Evolutionary conservation across 2,329 filamentous ascomycete genomes (phyloP).

Genomic region (Chalaropsis thielavioides): DNA sequence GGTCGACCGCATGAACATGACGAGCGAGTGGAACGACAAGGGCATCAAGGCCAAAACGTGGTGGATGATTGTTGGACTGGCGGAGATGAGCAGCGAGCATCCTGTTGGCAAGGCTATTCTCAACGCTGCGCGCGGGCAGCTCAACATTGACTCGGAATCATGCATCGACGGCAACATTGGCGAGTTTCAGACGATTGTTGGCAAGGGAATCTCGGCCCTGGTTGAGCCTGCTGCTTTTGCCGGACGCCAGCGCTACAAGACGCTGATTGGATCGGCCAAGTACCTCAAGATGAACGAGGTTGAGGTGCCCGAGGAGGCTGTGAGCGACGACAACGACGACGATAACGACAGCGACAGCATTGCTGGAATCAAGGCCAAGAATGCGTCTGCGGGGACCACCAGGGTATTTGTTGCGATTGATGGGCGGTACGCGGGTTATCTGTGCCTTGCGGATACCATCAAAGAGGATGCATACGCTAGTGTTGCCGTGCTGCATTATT

Average conservation of each 20-base stretch:
- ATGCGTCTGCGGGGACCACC: conserved; percentile 55
- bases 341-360: conserved; percentile 5
- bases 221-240: conserved; percentile 48
- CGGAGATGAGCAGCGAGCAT: conserved; percentile 91
- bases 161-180: conserved; percentile 70
- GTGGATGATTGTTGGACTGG: conserved; percentile 94
- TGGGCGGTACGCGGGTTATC: conserved; percentile 60
- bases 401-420: conserved; percentile 87
- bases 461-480: conserved; percentile 74
- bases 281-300: conserved; percentile 63
- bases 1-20: conserved; percentile 57
- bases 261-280: conserved; percentile 69
- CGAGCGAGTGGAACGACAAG: conserved; percentile 52
- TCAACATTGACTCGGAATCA: conserved; percentile 56
- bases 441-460: conserved; percentile 78
- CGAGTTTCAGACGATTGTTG: conserved; percentile 70
- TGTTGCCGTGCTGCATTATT: conserved; percentile 65
- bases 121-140: conserved; percentile 55
- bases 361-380: conserved; percentile 25
- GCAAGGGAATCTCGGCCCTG: conserved; percentile 67
- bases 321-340: conserved; percentile 42
- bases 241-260: conserved; percentile 50
- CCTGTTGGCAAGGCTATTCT: conserved; percentile 87
- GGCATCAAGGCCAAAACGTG: conserved; percentile 60
- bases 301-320: conserved; percentile 45